Evolutionary conservation across 768 basidiomycete species (phyloP), one percentile per base, ranked within the genome.

Genomic region (Amanita muscaria): DNA sequence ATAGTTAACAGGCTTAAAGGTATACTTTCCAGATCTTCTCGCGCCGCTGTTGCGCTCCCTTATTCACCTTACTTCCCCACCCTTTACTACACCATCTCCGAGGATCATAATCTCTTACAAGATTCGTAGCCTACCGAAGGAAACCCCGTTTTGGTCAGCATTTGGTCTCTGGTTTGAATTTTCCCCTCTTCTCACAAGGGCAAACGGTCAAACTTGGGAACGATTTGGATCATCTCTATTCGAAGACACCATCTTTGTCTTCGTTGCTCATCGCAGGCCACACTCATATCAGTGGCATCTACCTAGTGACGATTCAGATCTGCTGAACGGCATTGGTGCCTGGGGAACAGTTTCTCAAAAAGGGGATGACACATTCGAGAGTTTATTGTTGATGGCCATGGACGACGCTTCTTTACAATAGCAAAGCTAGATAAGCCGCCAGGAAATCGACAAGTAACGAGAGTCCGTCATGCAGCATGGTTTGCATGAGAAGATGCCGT

Each of bases 1-100:
- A 18, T 16, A 2, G 11, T 14, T 8, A 15, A 25, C 40, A 18
- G n/a, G 23, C 19, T 39, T 16, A n/a, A 12, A 91, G 84, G 76
- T 93, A 10, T 93, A 93, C 61, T 92, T 92, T 55, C 85, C 87
- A 0, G 77, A 86, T 47, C 74, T 93, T 1, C 69, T 88, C 9
- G 84, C 79, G 0, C 84, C 84, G 4, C 73, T 93, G 14, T 65
- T 93, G 15, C 76, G 81, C 2, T 79, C 83, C 2, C 68, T 93
- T 10, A 63, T 94, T 3, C 73, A 83, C 16, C 67, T 92, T 16
- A 81, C 89, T 0, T 76, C 80, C 1, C 67, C 67, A 4, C 64
- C 72, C 0, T 75, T 72, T 49, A 47, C 50, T 33, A 45, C 49
- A 25, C 15, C 4, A 63, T 65, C 27, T 50, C 66, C 53, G 6